These are phyloP conservation scores for Pichia kluyveri DNA, from an alignment of 805 yeast species.

Conservation along the genomic window DNA sequence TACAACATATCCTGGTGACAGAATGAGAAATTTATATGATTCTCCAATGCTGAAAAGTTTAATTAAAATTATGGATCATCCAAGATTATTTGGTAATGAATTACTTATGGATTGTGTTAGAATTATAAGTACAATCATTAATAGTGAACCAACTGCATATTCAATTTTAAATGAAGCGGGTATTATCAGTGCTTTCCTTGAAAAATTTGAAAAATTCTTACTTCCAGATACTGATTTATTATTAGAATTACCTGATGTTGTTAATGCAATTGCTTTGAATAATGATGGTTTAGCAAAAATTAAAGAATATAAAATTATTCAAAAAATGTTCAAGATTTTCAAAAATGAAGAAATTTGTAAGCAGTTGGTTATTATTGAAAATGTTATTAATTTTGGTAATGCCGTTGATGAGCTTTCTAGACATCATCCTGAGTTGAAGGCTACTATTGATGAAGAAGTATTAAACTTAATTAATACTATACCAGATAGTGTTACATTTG, in stretches of 20 bases:
- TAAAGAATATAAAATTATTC: conserved; percentile 29
- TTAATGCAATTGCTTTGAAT: conserved; percentile 79
- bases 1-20: conserved; percentile 70
- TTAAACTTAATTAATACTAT: conserved; percentile 35
- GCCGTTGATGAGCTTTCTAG: conserved; percentile 73
- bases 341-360: conserved; percentile 40
- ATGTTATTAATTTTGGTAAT: conserved; percentile 49
- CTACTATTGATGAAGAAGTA: conserved; percentile 43
- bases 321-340: conserved; percentile 42
- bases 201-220: conserved; percentile 46
- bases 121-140: conserved; percentile 61
- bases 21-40: conserved; percentile 78
- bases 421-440: conserved; percentile 70
- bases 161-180: conserved; percentile 71
- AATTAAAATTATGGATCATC: conserved; percentile 47
- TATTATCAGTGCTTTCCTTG: conserved; percentile 56
- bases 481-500: conserved; percentile 31
- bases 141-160: conserved; percentile 87
- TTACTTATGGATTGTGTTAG: conserved; percentile 53
- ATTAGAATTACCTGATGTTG: conserved; percentile 56
- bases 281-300: conserved; percentile 60
- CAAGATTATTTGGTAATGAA: conserved; percentile 57
- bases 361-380: conserved; percentile 44
- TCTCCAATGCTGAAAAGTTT: conserved; percentile 63
- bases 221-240: conserved; percentile 50